Evolutionary conservation across 2,329 filamentous ascomycete species (phyloP).

Genomic region (Sporothrix brasiliensis): DNA sequence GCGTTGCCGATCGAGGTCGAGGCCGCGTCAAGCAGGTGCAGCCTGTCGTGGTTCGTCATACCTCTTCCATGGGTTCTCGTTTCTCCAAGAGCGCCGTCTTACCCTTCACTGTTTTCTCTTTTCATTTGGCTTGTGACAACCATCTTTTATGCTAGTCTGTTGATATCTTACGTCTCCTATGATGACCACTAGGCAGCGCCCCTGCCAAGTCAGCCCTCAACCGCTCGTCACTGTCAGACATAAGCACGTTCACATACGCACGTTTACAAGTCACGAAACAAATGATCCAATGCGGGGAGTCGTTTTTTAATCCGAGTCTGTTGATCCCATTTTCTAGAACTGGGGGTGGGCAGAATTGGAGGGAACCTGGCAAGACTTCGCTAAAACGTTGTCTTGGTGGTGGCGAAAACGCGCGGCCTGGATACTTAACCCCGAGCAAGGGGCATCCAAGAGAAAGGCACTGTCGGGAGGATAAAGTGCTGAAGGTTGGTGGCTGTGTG

Average conservation of each 20-base stretch:
- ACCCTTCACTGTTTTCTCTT: neutral
- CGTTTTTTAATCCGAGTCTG: neutral
- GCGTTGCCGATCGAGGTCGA: neutral
- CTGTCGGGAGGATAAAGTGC: neutral
- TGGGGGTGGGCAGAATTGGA: neutral
- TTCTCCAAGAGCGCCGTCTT: neutral
- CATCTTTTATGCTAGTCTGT: neutral
- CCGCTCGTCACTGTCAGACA: conserved; percentile 19
- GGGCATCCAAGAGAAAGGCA: neutral
- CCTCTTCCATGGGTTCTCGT: neutral
- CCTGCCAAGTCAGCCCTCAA: neutral
- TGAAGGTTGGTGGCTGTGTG: conserved; percentile 9
- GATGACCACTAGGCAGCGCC: neutral
- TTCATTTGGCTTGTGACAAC: conserved; percentile 13
- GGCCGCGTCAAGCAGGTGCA: conserved; percentile 25
- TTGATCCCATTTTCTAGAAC: neutral
- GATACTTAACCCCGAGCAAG: conserved; percentile 29
- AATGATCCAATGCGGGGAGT: conserved; percentile 6
- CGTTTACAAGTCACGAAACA: neutral
- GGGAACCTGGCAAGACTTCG: conserved; percentile 4
- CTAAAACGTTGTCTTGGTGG: neutral
- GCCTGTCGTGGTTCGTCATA: conserved; percentile 1
- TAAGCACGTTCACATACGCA: neutral
- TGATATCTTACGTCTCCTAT: neutral
- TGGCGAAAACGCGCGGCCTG: conserved; percentile 28